Evolutionary conservation across 2,329 filamentous ascomycete genomes (phyloP).

Genomic region (Bimuria novae-zelandiae): DNA sequence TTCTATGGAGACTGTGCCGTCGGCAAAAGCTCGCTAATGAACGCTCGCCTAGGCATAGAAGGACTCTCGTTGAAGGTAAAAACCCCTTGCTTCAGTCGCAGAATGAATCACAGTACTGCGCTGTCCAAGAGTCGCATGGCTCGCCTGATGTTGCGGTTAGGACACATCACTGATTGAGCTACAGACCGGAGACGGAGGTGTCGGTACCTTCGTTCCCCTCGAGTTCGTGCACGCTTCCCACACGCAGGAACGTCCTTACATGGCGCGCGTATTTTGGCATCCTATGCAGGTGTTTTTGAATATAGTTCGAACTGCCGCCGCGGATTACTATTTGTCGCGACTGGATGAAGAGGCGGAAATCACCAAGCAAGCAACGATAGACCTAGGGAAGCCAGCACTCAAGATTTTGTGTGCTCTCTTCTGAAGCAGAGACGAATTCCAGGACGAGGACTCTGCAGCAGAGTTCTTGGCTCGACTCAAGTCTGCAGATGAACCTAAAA

Average conservation of each 20-base stretch:
- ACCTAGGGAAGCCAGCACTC: constrained; percentile 4
- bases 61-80: constrained; percentile 5
- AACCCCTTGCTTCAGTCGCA: background rate
- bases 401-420: constrained; percentile 14
- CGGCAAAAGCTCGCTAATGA: constrained; percentile 2
- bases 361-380: background rate
- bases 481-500: constrained; percentile 10
- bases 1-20: constrained; percentile 8
- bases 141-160: too few relatives aligned
- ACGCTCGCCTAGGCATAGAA: background rate
- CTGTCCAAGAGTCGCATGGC: too few relatives aligned
- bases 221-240: background rate
- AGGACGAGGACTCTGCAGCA: constrained; percentile 10
- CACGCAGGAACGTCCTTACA: background rate
- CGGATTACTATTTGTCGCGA: background rate
- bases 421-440: constrained; percentile 14
- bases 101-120: background rate
- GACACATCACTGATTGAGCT: background rate
- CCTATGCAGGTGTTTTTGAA: background rate
- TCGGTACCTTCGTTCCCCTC: constrained; percentile 5
- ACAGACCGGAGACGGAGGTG: constrained; percentile 6
- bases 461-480: constrained; percentile 6
- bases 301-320: background rate
- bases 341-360: background rate
- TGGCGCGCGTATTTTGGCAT: background rate